Conservation (phyloP, 441 rosid species). For the Aleurites moluccanus region DNA sequence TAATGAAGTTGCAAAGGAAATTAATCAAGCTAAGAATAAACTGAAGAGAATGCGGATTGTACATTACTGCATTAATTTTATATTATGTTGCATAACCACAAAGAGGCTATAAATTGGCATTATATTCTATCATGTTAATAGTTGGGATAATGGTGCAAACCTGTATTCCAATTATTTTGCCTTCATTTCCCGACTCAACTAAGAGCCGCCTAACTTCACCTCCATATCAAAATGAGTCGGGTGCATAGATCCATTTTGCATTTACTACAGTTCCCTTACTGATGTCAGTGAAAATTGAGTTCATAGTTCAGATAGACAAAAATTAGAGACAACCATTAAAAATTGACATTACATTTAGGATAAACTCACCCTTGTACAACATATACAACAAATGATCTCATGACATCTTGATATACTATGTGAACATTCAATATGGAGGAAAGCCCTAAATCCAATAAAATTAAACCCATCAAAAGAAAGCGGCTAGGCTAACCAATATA, state of each 20-base stretch:
- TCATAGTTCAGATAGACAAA: slow-evolving; percentile 27
- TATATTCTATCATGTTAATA: slow-evolving; percentile 15
- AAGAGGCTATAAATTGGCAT: background rate
- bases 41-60: slow-evolving; percentile 5
- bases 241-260: slow-evolving; percentile 71
- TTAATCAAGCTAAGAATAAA: background rate
- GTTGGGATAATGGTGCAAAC: slow-evolving; percentile 34
- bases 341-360: slow-evolving; percentile 12
- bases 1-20: background rate
- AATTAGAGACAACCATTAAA: background rate
- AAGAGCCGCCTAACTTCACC: slow-evolving; percentile 80
- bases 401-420: slow-evolving; percentile 83
- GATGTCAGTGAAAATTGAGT: slow-evolving; percentile 53
- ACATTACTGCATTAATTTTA: background rate
- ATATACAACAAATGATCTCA: slow-evolving; percentile 98
- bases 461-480: too few species aligned
- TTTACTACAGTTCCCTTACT: slow-evolving; percentile 56
- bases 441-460: slow-evolving; percentile 56
- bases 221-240: slow-evolving; percentile 82
- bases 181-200: slow-evolving; percentile 72
- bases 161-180: slow-evolving; percentile 92
- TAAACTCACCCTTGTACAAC: slow-evolving; percentile 75
- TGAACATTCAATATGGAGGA: slow-evolving; percentile 84
- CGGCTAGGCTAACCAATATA: too few species aligned
- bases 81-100: background rate